Base-by-base conservation (phyloP, 192 early-diverging fungal species). In the Chytriomyces sp. region DNA sequence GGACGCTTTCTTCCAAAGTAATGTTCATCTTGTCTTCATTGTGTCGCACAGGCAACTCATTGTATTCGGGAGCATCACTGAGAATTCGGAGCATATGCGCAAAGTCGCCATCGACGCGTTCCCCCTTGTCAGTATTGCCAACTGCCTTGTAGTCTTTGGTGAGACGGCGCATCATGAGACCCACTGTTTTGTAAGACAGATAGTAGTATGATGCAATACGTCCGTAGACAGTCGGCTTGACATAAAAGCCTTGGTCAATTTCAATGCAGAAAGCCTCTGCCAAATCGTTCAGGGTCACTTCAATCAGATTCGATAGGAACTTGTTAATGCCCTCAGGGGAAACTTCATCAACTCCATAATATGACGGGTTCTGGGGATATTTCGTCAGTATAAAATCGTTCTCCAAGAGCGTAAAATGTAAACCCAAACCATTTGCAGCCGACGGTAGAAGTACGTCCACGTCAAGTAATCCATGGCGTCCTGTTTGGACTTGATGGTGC, bases 371-470 rank as follows among this genome's bases (percentile, higher is more conserved):
- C 85, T 93, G 88, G 45, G 60, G 16, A 24, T 46, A 78, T 61
- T 7, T 44, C 45, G 3, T 53, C 24, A 69, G 20, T 5, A 43
- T 53, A 49, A 53, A 20, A 48, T 57, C n/a, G 4, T 45, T 44
- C 11, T 50, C 35, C 50, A 72, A 7, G 4, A 5, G 20, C 9
- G 26, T 67, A 11, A 35, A 35, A 61, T 6, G 47, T 45, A 49
- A 7, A 16, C 6, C n/a, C 80, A 18, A 57, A 86, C 82, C 86
- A 89, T 90, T 50, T 91, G 90, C 67, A 99, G 81, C 7, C 98
- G 86, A 24, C 98, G 87, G 86, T 93, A 98, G 57, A 98, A 87
- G 69, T 98, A 99, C 1, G 98, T 98, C 95, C 96, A 98, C 9
- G 93, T 93, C 75, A 99, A 79, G 79, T 97, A 98, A 67, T 96